Evolutionary conservation across 2,329 filamentous ascomycete genomes (phyloP), one percentile per base, ranked within the genome.

Genomic region (Diaporthe capsici): DNA sequence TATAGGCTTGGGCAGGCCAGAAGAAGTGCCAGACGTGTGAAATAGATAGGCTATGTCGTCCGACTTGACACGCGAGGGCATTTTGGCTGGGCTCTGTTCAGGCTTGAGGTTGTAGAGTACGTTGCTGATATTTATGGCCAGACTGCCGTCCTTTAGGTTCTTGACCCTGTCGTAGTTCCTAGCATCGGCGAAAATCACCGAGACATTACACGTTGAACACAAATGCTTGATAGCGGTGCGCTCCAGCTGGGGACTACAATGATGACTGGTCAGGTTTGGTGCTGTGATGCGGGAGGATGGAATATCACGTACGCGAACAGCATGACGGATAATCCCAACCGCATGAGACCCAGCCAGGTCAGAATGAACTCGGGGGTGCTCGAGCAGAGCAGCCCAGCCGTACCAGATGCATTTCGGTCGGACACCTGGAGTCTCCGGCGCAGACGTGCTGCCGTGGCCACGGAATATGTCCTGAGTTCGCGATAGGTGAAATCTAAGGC

Each of bases 11-110:
- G 92, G 91, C 1, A 91, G 80, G 0, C 91, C 91, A 0, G 88
- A 90, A 0, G 91, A 92, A 3, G 92, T 93, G 0, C 91, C 92
- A 0, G 92, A 93, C 0, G 91, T 92, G 79, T 93, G 91, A 77
- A 89, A 88, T 34, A 92, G 83, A 80, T 92, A 93, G 0, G 91
- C 91, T 20, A 88, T 80, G 17, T 88, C 85, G 2, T 76, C 28
- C 31, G 74, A 13, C 34, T 63, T 51, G 34, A 20, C 44, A 67
- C 10, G n/a, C 12, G 20, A 55, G 47, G 44, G 17, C 3, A 51
- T 31, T 17, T 34, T 34, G 13, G 57, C 20, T 4, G 49, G 55
- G 6, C 71, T n/a, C 67, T 28, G 58, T 42, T 44, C 75, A 6
- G 61, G 51, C 57, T 60, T 73, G 44, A 77, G 44, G 67, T 78